A percentile compares a stretch with the other conserved stretches of the same genome.
Evolutionary conservation across 73 alveolate species (phyloP).

Genomic region (Tetrahymena thermophila): DNA sequence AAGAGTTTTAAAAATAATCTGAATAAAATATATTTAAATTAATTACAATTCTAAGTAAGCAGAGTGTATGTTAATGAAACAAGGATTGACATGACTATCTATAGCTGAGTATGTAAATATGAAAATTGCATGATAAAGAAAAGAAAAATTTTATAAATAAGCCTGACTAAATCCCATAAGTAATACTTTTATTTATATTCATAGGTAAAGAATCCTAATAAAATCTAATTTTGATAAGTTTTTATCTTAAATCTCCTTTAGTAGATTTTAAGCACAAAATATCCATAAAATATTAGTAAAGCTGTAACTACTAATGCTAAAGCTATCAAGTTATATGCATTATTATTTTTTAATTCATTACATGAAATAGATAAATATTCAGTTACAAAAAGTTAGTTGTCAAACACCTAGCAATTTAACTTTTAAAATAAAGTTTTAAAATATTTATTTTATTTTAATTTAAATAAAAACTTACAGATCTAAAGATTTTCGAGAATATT

Average conservation of each 20-base stretch:
- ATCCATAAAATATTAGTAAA: no score
- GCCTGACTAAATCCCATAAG: neutral
- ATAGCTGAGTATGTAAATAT: neutral
- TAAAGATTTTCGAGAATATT: neutral
- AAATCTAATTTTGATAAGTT: neutral
- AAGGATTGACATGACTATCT: neutral
- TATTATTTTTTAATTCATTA: no score
- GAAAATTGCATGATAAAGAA: neutral
- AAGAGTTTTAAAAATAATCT: no score
- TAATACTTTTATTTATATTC: neutral
- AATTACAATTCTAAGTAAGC: no score
- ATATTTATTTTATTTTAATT: neutral
- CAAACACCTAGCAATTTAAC: no score
- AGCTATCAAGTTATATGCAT: no score
- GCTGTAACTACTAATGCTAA: no score
- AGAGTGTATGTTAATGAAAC: no score
- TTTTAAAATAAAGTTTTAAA: no score
- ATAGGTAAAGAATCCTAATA: neutral
- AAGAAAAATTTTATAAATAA: neutral
- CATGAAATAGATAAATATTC: no score
- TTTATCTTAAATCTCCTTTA: neutral
- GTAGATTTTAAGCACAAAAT: neutral
- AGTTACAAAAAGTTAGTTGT: no score
- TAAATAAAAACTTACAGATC: neutral
- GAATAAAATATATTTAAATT: no score